Evolutionary conservation across 495 filamentous ascomycete genomes (phyloP).

Genomic region (Aspergillus indologenus): DNA sequence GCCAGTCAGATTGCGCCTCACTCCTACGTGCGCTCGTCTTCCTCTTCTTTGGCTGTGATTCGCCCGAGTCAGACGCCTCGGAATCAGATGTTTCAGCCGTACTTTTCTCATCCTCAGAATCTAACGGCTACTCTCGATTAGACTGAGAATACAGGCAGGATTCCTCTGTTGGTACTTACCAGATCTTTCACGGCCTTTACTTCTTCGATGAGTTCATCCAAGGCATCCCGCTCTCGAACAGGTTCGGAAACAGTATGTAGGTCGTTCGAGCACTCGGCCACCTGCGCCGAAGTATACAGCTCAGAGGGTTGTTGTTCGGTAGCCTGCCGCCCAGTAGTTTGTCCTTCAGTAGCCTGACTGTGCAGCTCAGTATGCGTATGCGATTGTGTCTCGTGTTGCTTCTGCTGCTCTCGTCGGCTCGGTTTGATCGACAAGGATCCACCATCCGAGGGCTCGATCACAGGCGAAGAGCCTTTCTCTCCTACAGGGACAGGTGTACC

Average conservation of each 20-base stretch:
- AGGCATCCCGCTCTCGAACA: slow-evolving; percentile 37
- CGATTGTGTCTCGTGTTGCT: slow-evolving; percentile 19
- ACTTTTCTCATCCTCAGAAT: slow-evolving; percentile 24
- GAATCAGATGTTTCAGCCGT: slow-evolving; percentile 20
- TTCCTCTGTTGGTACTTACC: slow-evolving; percentile 30
- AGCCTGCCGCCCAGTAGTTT: not conserved
- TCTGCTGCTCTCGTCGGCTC: slow-evolving; percentile 17
- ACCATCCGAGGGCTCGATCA: not conserved
- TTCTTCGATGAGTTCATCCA: slow-evolving; percentile 59
- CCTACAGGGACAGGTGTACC: slow-evolving; percentile 28
- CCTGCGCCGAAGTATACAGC: not conserved
- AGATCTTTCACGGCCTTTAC: slow-evolving; percentile 52
- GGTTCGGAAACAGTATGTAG: not conserved
- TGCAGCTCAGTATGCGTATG: slow-evolving; percentile 3
- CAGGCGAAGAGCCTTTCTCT: slow-evolving; percentile 3
- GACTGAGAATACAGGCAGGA: not conserved
- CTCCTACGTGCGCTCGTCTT: slow-evolving; percentile 12
- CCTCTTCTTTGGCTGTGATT: slow-evolving; percentile 31
- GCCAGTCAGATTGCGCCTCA: slow-evolving; percentile 30
- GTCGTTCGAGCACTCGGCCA: not conserved
- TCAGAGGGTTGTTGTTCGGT: not conserved
- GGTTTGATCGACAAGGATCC: slow-evolving; percentile 31
- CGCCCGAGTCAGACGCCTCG: slow-evolving; percentile 18
- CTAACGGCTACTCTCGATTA: slow-evolving; percentile 34
- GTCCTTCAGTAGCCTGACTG: not conserved